phyloP scores from a whole-genome alignment of 2,329 filamentous ascomycete species.

The Ascochyta koolunga region DNA sequence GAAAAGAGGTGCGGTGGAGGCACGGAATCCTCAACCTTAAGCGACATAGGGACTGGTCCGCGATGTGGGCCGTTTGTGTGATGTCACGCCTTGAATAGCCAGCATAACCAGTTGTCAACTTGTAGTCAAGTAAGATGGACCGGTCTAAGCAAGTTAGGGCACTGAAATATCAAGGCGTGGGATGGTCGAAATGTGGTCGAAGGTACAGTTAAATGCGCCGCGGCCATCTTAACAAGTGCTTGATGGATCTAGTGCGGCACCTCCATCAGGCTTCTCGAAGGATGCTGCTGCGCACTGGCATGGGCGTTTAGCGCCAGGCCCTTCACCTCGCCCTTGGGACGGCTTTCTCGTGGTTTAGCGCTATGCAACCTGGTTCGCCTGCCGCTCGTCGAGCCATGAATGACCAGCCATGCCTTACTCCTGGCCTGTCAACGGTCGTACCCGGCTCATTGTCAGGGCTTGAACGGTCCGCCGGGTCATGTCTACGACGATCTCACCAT shows the following conservation, averaged over 20 bases:
- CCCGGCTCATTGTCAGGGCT: constrained; percentile 44
- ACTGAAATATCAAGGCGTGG: constrained; percentile 16
- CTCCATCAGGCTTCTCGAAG: constrained; percentile 36
- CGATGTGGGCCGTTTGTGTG: constrained; percentile 13
- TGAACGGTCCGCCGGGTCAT: constrained; percentile 41
- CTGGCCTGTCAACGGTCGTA: constrained; percentile 36
- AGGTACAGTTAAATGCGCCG: constrained; percentile 14
- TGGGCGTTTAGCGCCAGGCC: constrained; percentile 33
- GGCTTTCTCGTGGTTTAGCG: constrained; percentile 25
- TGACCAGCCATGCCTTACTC: constrained; percentile 26
- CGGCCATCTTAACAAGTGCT: constrained; percentile 32
- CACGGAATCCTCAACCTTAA: constrained; percentile 43
- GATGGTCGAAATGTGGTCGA: constrained; percentile 22
- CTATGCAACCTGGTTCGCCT: constrained; percentile 24
- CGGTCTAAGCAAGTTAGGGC: not conserved
- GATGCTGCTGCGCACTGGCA: constrained; percentile 31
- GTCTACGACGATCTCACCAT: constrained; percentile 24
- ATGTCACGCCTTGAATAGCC: constrained; percentile 25
- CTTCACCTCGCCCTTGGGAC: constrained; percentile 30
- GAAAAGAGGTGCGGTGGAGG: constrained; percentile 44
- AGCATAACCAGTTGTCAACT: constrained; percentile 14
- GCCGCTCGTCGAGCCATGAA: constrained; percentile 41
- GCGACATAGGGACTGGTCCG: constrained; percentile 37
- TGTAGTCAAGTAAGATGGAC: constrained; percentile 5
- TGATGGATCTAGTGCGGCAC: constrained; percentile 40